Conservation (phyloP, 306 rosid genomes). For the Arachis hypogaea region DNA sequence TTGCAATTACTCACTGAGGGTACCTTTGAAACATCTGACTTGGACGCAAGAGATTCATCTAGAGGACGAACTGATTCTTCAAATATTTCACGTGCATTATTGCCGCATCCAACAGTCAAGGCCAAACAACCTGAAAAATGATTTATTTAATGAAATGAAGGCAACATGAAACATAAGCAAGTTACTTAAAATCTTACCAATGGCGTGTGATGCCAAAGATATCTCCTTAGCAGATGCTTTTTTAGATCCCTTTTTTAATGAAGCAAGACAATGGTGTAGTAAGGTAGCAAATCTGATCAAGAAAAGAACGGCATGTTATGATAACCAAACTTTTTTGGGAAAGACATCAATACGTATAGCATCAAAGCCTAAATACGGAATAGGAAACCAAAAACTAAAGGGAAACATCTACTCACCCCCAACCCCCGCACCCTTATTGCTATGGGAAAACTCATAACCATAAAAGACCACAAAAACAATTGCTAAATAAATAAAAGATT, state of each 20-base stretch:
- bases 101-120: conserved; percentile 78
- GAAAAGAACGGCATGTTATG: conserved; percentile 23
- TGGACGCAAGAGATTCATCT: conserved; percentile 67
- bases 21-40: conserved; percentile 54
- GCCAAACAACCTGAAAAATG: conserved; percentile 67
- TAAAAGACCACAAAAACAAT: neutral
- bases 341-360: neutral
- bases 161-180: neutral
- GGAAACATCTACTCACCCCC: too few relatives aligned
- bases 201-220: conserved; percentile 75
- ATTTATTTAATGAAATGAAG: conserved; percentile 19
- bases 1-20: conserved; percentile 51
- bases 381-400: neutral
- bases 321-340: conserved; percentile 15
- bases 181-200: conserved; percentile 60
- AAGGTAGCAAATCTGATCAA: conserved; percentile 80
- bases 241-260: conserved; percentile 78
- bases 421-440: too few relatives aligned
- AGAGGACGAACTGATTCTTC: conserved; percentile 62
- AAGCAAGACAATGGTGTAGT: conserved; percentile 81
- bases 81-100: conserved; percentile 77
- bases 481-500: neutral
- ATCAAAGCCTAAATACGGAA: neutral
- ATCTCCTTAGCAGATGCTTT: conserved; percentile 80
- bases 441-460: neutral